Conservation (phyloP, 2,329 filamentous ascomycete species). For the Leptographium flavum region DNA sequence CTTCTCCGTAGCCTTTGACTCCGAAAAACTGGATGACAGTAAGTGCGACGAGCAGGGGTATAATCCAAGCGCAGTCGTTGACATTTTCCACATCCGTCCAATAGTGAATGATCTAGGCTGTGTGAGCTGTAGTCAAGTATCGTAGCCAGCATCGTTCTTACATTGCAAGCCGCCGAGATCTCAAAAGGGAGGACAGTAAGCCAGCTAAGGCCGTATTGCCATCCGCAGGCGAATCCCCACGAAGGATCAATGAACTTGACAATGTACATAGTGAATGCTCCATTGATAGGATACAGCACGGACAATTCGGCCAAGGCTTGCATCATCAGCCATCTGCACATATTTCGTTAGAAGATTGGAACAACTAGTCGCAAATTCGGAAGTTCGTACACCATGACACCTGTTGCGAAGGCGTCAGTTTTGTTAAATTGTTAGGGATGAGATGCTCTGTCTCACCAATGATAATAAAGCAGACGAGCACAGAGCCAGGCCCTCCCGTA, state of each 20-base stretch:
- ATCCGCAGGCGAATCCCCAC: slow-evolving; percentile 39
- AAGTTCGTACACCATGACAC: slow-evolving; percentile 40
- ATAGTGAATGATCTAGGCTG: slow-evolving; percentile 29
- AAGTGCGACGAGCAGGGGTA: slow-evolving; percentile 37
- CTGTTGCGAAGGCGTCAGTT: not conserved
- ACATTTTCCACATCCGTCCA: slow-evolving; percentile 30
- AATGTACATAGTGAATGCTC: slow-evolving; percentile 47
- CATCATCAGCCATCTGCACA: slow-evolving; percentile 15
- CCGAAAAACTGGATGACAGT: slow-evolving; percentile 38
- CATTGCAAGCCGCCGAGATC: slow-evolving; percentile 34
- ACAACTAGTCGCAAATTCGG: slow-evolving; percentile 17
- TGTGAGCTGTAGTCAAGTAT: not conserved
- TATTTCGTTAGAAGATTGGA: not conserved
- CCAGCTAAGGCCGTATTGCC: slow-evolving; percentile 37
- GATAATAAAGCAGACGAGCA: slow-evolving; percentile 36
- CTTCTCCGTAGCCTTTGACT: slow-evolving; percentile 41
- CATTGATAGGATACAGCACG: slow-evolving; percentile 44
- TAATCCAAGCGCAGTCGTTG: slow-evolving; percentile 39
- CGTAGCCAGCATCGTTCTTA: not conserved
- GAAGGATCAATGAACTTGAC: slow-evolving; percentile 47
- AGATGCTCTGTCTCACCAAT: slow-evolving; percentile 15
- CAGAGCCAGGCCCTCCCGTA: slow-evolving; percentile 41
- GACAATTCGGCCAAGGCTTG: slow-evolving; percentile 46
- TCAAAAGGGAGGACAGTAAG: slow-evolving; percentile 37
- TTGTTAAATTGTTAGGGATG: not conserved